Evolutionary conservation across 495 filamentous ascomycete species (phyloP).

Genomic region (Neohortaea acidophila): DNA sequence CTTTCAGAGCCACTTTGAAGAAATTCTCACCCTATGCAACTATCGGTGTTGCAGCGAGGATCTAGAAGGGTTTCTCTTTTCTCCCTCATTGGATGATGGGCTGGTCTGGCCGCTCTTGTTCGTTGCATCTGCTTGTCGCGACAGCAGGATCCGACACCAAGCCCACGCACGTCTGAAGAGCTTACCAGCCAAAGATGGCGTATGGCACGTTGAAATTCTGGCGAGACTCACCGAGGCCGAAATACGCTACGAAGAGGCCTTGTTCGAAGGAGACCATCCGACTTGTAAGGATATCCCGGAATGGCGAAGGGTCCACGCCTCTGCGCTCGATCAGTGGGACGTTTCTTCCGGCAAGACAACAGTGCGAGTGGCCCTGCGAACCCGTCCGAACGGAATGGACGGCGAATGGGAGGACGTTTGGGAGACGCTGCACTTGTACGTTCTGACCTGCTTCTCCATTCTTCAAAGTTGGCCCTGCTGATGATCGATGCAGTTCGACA

Average conservation of each 20-base stretch:
- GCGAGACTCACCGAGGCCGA: neutral
- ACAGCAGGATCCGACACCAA: constrained; percentile 5
- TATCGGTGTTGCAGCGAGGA: constrained; percentile 7
- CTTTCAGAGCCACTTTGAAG: constrained; percentile 6
- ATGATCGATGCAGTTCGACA: too few species aligned
- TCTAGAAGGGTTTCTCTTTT: constrained; percentile 4
- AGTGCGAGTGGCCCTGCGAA: neutral
- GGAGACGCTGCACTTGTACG: too few species aligned
- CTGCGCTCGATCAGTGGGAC: constrained; percentile 6
- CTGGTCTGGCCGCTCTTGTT: constrained; percentile 8
- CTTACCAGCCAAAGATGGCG: constrained; percentile 2
- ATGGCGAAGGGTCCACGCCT: constrained; percentile 5
- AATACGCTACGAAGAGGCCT: constrained; percentile 4
- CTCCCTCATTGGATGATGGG: constrained; percentile 10
- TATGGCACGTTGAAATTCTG: constrained; percentile 13
- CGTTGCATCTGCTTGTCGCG: constrained; percentile 6
- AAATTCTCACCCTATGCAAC: constrained; percentile 4
- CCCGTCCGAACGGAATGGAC: constrained; percentile 12
- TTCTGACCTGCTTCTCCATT: too few species aligned
- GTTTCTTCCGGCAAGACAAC: neutral
- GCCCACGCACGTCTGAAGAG: constrained; percentile 1
- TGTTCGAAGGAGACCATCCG: constrained; percentile 2
- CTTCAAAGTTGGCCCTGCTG: too few species aligned
- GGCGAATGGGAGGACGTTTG: constrained; percentile 8
- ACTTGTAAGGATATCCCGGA: constrained; percentile 8